Conservation (phyloP, 306 rosid species). For the Vachellia pachyceras region DNA sequence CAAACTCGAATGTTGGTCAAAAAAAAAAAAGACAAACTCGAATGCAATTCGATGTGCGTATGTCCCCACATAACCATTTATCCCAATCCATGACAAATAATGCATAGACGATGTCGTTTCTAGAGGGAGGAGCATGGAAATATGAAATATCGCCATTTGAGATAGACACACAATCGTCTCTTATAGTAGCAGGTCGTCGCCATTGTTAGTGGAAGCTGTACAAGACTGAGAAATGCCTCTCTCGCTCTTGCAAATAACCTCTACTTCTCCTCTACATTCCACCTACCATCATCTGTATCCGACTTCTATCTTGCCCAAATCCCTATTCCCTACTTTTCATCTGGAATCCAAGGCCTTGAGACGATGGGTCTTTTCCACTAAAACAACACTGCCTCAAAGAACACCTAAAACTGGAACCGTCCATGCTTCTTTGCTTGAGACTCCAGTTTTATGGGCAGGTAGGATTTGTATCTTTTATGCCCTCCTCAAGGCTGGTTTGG, state of each 20-base stretch:
- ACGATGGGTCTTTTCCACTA: constrained; percentile 41
- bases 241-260: constrained; percentile 54
- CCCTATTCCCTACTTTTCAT: constrained; percentile 49
- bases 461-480: constrained; percentile 86
- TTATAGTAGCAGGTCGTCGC: neutral
- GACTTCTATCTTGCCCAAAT: constrained; percentile 49
- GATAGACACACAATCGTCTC: neutral
- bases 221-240: constrained; percentile 56
- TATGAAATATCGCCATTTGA: neutral
- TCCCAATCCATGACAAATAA: neutral
- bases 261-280: constrained; percentile 45
- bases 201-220: neutral
- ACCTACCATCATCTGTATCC: constrained; percentile 24
- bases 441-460: constrained; percentile 88
- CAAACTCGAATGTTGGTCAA: too few relatives aligned
- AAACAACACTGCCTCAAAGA: constrained; percentile 29
- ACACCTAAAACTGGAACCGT: neutral
- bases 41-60: neutral
- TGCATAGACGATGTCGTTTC: neutral
- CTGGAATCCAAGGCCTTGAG: constrained; percentile 42
- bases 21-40: too few relatives aligned
- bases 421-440: constrained; percentile 74
- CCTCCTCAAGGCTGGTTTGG: constrained; percentile 83
- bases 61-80: neutral
- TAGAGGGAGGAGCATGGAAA: neutral